These are phyloP conservation scores for Hygrophorus pudorinus DNA, from an alignment of 768 basidiomycete genomes.

Conservation along the genomic window DNA sequence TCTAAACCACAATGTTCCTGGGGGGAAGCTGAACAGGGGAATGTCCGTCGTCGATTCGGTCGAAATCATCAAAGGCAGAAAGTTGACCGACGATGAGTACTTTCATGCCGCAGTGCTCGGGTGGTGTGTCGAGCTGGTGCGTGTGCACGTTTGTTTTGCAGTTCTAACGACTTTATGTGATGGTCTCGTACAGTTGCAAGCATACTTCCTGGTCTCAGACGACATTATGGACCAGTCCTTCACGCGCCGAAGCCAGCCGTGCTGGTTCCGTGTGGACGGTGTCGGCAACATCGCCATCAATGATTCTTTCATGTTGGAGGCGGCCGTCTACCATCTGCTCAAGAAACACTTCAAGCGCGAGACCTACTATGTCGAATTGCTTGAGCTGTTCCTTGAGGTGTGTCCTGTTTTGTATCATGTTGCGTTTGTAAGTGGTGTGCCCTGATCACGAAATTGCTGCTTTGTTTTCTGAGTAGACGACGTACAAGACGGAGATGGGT, in stretches of 20 bases:
- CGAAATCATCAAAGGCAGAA: slow-evolving; percentile 70
- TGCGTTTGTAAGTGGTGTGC: background rate
- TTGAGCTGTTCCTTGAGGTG: slow-evolving; percentile 83
- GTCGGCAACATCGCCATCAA: slow-evolving; percentile 89
- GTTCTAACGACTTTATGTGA: background rate
- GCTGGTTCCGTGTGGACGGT: slow-evolving; percentile 68
- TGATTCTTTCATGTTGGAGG: slow-evolving; percentile 94
- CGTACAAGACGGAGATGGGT: slow-evolving; percentile 92
- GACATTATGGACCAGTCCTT: slow-evolving; percentile 97
- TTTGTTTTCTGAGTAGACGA: slow-evolving; percentile 22
- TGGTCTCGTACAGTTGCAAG: slow-evolving; percentile 68
- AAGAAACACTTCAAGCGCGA: slow-evolving; percentile 78
- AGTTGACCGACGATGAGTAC: slow-evolving; percentile 77
- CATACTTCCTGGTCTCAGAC: slow-evolving; percentile 93
- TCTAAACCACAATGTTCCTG: slow-evolving; percentile 90
- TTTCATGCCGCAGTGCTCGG: slow-evolving; percentile 81
- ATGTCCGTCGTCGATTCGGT: slow-evolving; percentile 91
- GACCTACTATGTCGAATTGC: slow-evolving; percentile 75
- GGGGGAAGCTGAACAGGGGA: slow-evolving; percentile 95
- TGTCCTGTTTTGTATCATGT: background rate
- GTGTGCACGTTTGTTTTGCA: slow-evolving; percentile 20
- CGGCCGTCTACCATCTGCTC: slow-evolving; percentile 84
- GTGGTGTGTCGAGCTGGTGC: slow-evolving; percentile 91
- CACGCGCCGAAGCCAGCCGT: slow-evolving; percentile 89
- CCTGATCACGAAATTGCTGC: no score